A percentile compares a stretch with the other conserved stretches of the same genome.
Conservation (phyloP, 768 basidiomycete genomes). For the Pholiota molesta region DNA sequence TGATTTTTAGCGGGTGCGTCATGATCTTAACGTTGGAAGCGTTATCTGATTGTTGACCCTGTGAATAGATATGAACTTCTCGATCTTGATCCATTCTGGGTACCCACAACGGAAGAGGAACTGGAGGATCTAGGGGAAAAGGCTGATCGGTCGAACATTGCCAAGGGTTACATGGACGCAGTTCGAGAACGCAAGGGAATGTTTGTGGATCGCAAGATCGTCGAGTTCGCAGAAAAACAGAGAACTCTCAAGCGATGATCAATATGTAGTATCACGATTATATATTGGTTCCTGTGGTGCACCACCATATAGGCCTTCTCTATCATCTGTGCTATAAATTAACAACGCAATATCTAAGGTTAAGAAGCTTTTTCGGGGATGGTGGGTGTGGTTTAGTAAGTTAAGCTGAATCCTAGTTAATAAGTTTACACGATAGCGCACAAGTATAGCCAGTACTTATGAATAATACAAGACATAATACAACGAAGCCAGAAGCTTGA, state of each 20-base stretch:
- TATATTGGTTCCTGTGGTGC: no score
- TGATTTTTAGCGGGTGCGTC: constrained; percentile 91
- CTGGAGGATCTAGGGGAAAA: constrained; percentile 97
- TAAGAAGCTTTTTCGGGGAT: not conserved
- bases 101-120: constrained; percentile 95
- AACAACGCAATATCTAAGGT: not conserved
- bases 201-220: constrained; percentile 94
- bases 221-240: constrained; percentile 97
- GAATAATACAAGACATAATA: constrained; percentile 17
- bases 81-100: constrained; percentile 97
- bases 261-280: no score
- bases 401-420: constrained; percentile 5
- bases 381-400: not conserved
- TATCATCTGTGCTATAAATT: not conserved
- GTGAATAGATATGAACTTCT: constrained; percentile 81
- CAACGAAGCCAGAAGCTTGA: constrained; percentile 14
- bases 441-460: constrained; percentile 16
- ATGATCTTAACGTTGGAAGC: not conserved
- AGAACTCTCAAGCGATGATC: constrained; percentile 72
- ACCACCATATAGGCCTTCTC: not conserved
- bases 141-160: constrained; percentile 91
- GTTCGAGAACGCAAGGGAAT: constrained; percentile 93
- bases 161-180: constrained; percentile 88
- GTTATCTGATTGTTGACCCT: constrained; percentile 7
- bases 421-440: constrained; percentile 17